Evolutionary conservation across 495 filamentous ascomycete genomes (phyloP).

Genomic region (Aspergillus bertholletiae): DNA sequence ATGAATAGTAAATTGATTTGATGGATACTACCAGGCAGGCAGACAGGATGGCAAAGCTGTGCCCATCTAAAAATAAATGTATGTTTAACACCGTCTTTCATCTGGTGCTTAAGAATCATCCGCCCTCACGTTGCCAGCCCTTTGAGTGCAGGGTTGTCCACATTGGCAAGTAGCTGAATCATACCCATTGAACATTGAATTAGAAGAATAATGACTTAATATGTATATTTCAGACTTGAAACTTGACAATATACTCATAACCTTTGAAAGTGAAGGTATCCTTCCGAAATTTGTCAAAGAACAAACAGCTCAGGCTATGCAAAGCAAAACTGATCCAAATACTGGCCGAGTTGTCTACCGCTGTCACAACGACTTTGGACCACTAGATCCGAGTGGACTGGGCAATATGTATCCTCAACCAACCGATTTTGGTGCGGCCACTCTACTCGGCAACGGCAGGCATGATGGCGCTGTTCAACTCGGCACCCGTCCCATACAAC

Average conservation of each 20-base stretch:
- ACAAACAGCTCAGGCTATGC: constrained; percentile 18
- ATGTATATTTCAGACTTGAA: constrained; percentile 27
- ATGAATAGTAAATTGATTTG: too few relatives aligned
- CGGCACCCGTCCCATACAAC: constrained; percentile 29
- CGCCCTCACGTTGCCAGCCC: too few relatives aligned
- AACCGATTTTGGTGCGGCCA: constrained; percentile 76
- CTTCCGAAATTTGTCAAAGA: constrained; percentile 21
- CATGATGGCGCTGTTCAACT: neutral
- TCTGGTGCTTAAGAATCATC: too few relatives aligned
- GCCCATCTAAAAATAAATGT: too few relatives aligned
- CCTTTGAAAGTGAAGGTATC: constrained; percentile 26
- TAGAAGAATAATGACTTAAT: neutral
- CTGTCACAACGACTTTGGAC: constrained; percentile 29
- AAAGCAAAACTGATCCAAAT: constrained; percentile 16
- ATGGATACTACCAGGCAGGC: too few relatives aligned
- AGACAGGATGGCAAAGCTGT: too few relatives aligned
- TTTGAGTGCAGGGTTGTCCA: too few relatives aligned
- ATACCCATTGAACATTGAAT: neutral
- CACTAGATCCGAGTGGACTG: constrained; percentile 10
- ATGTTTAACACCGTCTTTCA: too few relatives aligned
- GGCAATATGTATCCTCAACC: constrained; percentile 50
- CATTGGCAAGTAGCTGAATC: constrained; percentile 15
- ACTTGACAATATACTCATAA: constrained; percentile 31
- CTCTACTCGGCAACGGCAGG: constrained; percentile 38
- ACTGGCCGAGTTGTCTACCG: constrained; percentile 6